phyloP scores from a whole-genome alignment of 2,329 filamentous ascomycete genomes.

The Aspergillus jensenii region DNA sequence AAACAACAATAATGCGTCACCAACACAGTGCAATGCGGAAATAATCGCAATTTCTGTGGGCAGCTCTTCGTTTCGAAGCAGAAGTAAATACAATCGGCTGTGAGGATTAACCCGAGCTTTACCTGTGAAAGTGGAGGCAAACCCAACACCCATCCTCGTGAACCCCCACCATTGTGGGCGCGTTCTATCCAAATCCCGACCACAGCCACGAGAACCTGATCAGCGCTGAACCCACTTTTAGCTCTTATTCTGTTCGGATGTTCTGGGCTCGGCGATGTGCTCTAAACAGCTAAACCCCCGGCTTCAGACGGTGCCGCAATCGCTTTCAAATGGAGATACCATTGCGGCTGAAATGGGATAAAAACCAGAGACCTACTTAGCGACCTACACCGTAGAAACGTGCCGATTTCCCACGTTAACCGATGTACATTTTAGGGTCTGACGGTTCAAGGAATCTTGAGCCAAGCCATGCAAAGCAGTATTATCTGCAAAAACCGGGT shows the following conservation, averaged over 20 bases:
- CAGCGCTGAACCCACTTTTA: background rate
- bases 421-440: background rate
- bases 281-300: background rate
- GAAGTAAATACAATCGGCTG: background rate
- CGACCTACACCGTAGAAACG: background rate
- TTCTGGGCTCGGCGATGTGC: background rate
- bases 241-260: background rate
- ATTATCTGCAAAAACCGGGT: background rate
- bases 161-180: background rate
- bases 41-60: too few species aligned
- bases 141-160: background rate
- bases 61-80: background rate
- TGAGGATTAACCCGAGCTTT: background rate
- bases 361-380: background rate
- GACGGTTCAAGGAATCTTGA: background rate
- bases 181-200: too few species aligned
- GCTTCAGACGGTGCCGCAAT: background rate
- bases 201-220: background rate
- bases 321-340: background rate
- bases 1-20: background rate
- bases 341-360: too few species aligned
- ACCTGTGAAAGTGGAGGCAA: background rate
- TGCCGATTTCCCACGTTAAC: background rate
- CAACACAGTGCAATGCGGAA: background rate
- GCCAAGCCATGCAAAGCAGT: too few species aligned